Conservation (phyloP, 2,329 filamentous ascomycete genomes). For the Alternaria triticina region DNA sequence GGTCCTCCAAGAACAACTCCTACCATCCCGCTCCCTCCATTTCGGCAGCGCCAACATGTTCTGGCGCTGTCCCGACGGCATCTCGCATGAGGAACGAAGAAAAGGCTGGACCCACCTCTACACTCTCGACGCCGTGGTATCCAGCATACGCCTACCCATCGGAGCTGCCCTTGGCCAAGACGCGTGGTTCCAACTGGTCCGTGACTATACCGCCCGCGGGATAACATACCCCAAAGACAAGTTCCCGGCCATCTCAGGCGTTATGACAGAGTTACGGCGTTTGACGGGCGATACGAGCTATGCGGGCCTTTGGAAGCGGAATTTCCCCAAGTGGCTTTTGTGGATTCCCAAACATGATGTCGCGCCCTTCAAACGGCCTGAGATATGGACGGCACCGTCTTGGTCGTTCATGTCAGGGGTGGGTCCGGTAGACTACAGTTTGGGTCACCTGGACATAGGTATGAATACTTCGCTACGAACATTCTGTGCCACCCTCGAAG, state of each 20-base stretch:
- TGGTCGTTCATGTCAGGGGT: slow-evolving; percentile 14
- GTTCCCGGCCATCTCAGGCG: slow-evolving; percentile 13
- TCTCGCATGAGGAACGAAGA: not conserved
- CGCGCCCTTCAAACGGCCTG: not conserved
- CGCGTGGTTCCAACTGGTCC: slow-evolving; percentile 7
- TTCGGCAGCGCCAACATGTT: not conserved
- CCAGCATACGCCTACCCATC: not conserved
- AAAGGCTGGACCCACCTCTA: not conserved
- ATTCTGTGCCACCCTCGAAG: slow-evolving; percentile 1
- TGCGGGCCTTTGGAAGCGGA: slow-evolving; percentile 12
- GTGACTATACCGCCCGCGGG: slow-evolving; percentile 10
- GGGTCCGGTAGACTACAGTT: not conserved
- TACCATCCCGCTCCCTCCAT: not conserved
- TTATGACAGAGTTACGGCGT: not conserved
- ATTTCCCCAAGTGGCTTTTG: slow-evolving; percentile 9
- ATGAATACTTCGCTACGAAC: not conserved
- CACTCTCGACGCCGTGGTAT: not conserved
- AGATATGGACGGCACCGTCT: slow-evolving; percentile 1
- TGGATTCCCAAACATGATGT: slow-evolving; percentile 5
- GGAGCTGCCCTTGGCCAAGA: not conserved
- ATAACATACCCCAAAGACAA: slow-evolving; percentile 15
- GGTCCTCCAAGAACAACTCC: not conserved
- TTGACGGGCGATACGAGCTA: slow-evolving; percentile 13
- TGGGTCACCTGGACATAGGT: not conserved
- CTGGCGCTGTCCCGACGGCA: not conserved